A percentile compares a stretch with the other conserved stretches of the same genome.
phyloP scores from a whole-genome alignment of 768 basidiomycete species.

The Dioszegia crocea region DNA sequence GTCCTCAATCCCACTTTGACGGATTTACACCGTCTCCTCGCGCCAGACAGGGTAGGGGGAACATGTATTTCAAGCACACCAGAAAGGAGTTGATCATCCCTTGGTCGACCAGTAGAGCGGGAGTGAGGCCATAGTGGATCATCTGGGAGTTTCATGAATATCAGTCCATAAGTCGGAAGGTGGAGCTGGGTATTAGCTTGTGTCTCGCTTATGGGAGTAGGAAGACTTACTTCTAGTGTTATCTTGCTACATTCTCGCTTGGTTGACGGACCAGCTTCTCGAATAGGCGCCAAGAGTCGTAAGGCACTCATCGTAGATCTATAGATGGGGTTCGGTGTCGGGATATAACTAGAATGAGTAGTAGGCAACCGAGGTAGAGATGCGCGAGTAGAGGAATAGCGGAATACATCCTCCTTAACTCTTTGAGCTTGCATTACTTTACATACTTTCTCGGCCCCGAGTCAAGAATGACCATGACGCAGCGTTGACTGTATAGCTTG shows the following conservation, averaged over 20 bases:
- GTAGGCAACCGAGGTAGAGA: too few relatives aligned
- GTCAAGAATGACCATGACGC: too few relatives aligned
- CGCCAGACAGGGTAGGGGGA: not conserved
- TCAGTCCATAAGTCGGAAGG: slow-evolving; percentile 10
- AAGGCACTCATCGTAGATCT: not conserved
- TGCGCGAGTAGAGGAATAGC: too few relatives aligned
- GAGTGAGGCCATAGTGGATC: slow-evolving; percentile 9
- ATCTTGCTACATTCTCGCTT: not conserved
- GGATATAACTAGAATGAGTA: too few relatives aligned
- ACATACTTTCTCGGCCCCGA: too few relatives aligned
- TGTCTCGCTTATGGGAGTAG: not conserved
- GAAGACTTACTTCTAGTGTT: not conserved
- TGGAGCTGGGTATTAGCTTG: not conserved
- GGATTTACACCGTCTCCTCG: slow-evolving; percentile 10
- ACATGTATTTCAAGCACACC: slow-evolving; percentile 23
- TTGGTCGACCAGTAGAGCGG: slow-evolving; percentile 1
- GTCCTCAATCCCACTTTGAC: slow-evolving; percentile 22
- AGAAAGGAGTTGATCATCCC: slow-evolving; percentile 18
- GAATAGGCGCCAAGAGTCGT: not conserved
- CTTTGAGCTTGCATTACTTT: too few relatives aligned
- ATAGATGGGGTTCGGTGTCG: too few relatives aligned
- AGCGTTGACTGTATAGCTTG: too few relatives aligned
- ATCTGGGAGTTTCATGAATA: slow-evolving; percentile 18
- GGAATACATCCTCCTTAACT: too few relatives aligned
- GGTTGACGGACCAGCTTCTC: too few relatives aligned